Percentiles rank a stretch among this genome's conserved stretches.
Evolutionary conservation across 2,329 filamentous ascomycete species (phyloP).

Genomic region (Raffaelea arxii): DNA sequence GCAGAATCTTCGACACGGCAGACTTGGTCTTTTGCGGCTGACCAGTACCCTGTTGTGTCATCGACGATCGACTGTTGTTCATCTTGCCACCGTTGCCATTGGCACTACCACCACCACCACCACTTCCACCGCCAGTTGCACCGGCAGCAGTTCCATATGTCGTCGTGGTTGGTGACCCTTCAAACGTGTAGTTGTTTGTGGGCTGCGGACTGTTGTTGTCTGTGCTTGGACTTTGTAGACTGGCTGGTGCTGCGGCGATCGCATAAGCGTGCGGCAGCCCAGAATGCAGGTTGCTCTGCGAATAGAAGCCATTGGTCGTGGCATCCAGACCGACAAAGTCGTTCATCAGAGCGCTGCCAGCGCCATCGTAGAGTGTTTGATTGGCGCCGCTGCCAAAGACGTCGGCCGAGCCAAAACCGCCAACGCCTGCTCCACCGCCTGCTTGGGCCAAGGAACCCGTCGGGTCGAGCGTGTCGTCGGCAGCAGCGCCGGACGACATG

Average conservation of each 20-base stretch:
- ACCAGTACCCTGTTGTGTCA: constrained; percentile 7
- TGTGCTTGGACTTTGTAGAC: constrained; percentile 54
- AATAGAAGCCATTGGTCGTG: constrained; percentile 35
- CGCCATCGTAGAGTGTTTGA: constrained; percentile 39
- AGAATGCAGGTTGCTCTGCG: constrained; percentile 50
- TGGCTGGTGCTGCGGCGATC: constrained; percentile 52
- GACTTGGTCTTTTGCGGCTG: constrained; percentile 30
- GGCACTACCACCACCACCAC: constrained; percentile 2
- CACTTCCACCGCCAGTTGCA: constrained; percentile 2
- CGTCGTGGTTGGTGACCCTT: constrained; percentile 41
- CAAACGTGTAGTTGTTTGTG: constrained; percentile 38
- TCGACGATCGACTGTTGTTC: constrained; percentile 4
- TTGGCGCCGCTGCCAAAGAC: constrained; percentile 40
- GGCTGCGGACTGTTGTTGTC: constrained; percentile 53
- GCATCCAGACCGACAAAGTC: constrained; percentile 46
- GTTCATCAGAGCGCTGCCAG: constrained; percentile 30
- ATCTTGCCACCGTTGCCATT: constrained; percentile 3
- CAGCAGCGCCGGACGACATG: constrained; percentile 85
- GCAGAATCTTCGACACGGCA: constrained; percentile 29
- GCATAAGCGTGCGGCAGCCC: constrained; percentile 56
- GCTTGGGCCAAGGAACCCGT: constrained; percentile 31
- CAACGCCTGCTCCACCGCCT: constrained; percentile 20
- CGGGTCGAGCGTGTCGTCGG: constrained; percentile 67
- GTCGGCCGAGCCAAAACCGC: constrained; percentile 32
- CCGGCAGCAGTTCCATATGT: constrained; percentile 16